phyloP scores from a whole-genome alignment of 768 basidiomycete species.

The Daedalea quercina region DNA sequence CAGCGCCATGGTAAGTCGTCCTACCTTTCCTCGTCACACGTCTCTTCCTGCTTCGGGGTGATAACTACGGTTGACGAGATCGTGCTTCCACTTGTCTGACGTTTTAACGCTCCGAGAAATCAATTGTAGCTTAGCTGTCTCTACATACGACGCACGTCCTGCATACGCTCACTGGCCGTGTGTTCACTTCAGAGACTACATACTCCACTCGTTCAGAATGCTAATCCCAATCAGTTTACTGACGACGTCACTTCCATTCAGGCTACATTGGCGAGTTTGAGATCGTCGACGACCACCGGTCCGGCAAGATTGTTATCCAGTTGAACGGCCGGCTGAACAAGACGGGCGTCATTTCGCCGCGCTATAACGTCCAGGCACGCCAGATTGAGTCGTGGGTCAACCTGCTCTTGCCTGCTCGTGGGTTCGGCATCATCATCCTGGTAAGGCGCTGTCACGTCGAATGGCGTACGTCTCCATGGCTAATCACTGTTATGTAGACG shows the following conservation, averaged over 20 bases:
- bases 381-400: slow-evolving; percentile 98
- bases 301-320: slow-evolving; percentile 97
- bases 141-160: slow-evolving; percentile 45
- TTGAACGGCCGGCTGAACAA: slow-evolving; percentile 99
- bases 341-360: slow-evolving; percentile 99
- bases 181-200: slow-evolving; percentile 57
- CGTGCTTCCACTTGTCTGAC: slow-evolving; percentile 52
- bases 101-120: slow-evolving; percentile 86
- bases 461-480: not conserved
- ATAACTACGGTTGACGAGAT: slow-evolving; percentile 82
- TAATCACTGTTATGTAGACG: slow-evolving; percentile 46
- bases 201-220: slow-evolving; percentile 11
- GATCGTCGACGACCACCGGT: slow-evolving; percentile 97
- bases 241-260: slow-evolving; percentile 22
- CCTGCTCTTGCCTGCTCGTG: slow-evolving; percentile 91
- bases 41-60: slow-evolving; percentile 46
- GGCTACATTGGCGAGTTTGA: slow-evolving; percentile 99
- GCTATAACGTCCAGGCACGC: slow-evolving; percentile 91
- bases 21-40: slow-evolving; percentile 4
- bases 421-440: slow-evolving; percentile 94
- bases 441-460: slow-evolving; percentile 40
- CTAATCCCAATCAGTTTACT: too few relatives aligned
- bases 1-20: slow-evolving; percentile 89
- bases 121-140: slow-evolving; percentile 40
- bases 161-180: slow-evolving; percentile 27